Evolutionary conservation across 768 basidiomycete genomes (phyloP).

Genomic region (Lactarius trivialis): DNA sequence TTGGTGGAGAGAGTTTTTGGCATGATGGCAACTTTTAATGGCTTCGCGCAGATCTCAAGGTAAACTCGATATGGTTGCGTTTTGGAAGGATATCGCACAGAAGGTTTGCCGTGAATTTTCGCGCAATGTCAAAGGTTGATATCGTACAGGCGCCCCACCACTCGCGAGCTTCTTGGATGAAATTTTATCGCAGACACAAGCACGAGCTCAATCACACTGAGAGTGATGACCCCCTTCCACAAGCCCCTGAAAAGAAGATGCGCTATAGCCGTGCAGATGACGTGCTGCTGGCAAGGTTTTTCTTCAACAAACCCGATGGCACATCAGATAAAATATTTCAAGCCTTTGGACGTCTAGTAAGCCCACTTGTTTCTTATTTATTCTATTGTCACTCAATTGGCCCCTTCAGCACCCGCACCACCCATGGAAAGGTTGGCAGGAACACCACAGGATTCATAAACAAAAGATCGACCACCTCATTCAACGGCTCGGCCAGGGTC

Average conservation of each 20-base stretch:
- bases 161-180: constrained; percentile 91
- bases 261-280: constrained; percentile 78
- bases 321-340: constrained; percentile 84
- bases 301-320: constrained; percentile 65
- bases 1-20: constrained; percentile 28
- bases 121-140: background rate
- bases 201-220: constrained; percentile 68
- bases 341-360: constrained; percentile 62
- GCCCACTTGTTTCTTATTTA: constrained; percentile 24
- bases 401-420: constrained; percentile 67
- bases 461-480: constrained; percentile 79
- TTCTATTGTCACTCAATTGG: background rate
- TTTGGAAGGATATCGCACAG: constrained; percentile 70
- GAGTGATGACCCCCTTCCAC: constrained; percentile 64
- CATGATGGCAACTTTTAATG: constrained; percentile 11
- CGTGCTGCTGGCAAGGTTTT: constrained; percentile 69
- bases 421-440: constrained; percentile 94
- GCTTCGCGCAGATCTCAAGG: constrained; percentile 44
- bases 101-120: constrained; percentile 39
- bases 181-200: constrained; percentile 83
- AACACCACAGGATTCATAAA: constrained; percentile 85
- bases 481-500: constrained; percentile 50
- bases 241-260: constrained; percentile 82
- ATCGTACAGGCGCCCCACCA: constrained; percentile 70
- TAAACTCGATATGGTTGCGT: constrained; percentile 64